Percentiles rank a stretch among this genome's conserved stretches.
Evolutionary conservation across 179 eudicot genomes (phyloP).

Genomic region (Nepenthes alata): DNA sequence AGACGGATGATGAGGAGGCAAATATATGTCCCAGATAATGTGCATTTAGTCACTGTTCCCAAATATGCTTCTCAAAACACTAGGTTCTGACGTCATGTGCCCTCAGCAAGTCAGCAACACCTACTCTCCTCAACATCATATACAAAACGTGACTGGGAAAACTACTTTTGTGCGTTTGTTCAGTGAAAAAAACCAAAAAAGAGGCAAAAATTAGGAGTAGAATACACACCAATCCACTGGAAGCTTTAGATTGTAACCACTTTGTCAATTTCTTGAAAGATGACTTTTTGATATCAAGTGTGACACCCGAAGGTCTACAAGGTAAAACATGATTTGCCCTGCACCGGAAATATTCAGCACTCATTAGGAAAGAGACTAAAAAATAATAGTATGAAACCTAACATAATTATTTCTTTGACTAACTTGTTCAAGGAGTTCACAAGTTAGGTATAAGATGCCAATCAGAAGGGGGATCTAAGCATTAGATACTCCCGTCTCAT

Average conservation of each 20-base stretch:
- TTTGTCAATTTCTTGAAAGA: constrained; percentile 86
- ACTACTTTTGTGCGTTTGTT: neutral
- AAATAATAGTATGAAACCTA: neutral
- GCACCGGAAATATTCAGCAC: constrained; percentile 15
- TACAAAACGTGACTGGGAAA: no score
- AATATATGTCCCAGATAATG: no score
- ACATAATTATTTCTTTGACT: neutral
- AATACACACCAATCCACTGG: constrained; percentile 51
- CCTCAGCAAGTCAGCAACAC: no score
- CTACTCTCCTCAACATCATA: no score
- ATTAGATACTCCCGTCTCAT: no score
- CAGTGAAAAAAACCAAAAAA: constrained; percentile 1
- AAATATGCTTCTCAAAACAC: no score
- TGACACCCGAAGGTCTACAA: constrained; percentile 75
- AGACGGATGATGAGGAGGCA: no score
- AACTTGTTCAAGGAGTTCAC: neutral
- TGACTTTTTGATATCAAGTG: constrained; percentile 83
- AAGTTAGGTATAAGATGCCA: neutral
- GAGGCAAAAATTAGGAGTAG: neutral
- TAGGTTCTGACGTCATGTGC: no score
- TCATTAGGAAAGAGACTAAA: constrained; percentile 5
- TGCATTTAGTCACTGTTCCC: no score
- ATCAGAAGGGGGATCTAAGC: no score
- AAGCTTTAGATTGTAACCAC: constrained; percentile 82
- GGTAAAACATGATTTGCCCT: constrained; percentile 88